Conservation (phyloP, 345 rosid genomes). For the Boechera divaricarpa region DNA sequence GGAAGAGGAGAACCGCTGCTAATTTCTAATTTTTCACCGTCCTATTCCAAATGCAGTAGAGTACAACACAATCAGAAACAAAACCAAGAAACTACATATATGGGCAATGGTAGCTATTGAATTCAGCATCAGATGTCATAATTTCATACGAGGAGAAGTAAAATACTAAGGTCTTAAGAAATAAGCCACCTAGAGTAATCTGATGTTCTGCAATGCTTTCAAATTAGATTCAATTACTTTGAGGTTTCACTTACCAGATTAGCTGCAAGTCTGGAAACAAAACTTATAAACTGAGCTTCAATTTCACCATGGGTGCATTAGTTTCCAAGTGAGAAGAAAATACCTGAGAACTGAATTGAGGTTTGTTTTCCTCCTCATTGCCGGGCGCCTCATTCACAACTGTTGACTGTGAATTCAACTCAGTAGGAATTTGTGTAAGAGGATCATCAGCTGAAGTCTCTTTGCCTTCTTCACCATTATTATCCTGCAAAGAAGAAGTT, state of each 20-base stretch:
- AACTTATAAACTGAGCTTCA: background rate
- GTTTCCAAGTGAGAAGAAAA: conserved; percentile 22
- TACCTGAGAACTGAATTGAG: conserved; percentile 63
- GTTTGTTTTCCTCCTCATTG: conserved; percentile 48
- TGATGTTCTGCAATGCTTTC: background rate
- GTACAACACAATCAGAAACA: conserved; percentile 28
- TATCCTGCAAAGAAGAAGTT: conserved; percentile 50
- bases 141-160: background rate
- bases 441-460: conserved; percentile 52
- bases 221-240: background rate
- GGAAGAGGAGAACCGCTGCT: conserved; percentile 93
- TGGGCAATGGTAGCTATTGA: background rate
- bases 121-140: background rate
- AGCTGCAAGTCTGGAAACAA: conserved; percentile 14
- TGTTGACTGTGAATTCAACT: conserved; percentile 53
- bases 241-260: conserved; percentile 1
- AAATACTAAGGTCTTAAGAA: background rate
- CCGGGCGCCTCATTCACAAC: conserved; percentile 47
- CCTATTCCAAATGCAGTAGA: conserved; percentile 58
- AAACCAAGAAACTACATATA: conserved; percentile 14
- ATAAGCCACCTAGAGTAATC: background rate
- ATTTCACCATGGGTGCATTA: background rate
- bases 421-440: conserved; percentile 42
- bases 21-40: conserved; percentile 59
- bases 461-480: conserved; percentile 54